Evolutionary conservation across 2,329 filamentous ascomycete species (phyloP).

Genomic region (Penicillium sp.): DNA sequence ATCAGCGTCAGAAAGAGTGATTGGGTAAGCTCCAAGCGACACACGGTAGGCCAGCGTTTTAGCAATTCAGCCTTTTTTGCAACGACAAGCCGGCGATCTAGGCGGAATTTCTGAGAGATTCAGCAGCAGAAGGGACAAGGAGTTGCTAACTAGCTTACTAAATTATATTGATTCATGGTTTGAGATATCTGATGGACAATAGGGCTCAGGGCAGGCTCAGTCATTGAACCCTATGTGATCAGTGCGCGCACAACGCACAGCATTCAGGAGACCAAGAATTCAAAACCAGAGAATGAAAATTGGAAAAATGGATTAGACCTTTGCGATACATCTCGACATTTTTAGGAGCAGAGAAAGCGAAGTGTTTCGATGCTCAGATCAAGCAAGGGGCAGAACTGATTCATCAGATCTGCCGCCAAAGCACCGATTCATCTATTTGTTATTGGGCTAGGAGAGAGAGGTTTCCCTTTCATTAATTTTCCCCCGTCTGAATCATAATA

Average conservation of each 20-base stretch:
- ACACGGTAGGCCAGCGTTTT: too few species aligned
- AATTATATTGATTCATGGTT: too few species aligned
- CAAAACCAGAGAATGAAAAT: neutral
- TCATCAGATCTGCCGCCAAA: constrained; percentile 8
- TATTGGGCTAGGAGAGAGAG: neutral
- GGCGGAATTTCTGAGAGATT: too few species aligned
- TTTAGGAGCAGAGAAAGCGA: neutral
- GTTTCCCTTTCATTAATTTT: neutral
- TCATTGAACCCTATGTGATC: constrained; percentile 19
- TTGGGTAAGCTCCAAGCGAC: too few species aligned
- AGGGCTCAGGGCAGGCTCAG: constrained; percentile 28
- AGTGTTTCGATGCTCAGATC: constrained; percentile 16
- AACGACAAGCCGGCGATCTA: too few species aligned
- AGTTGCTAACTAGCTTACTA: too few species aligned
- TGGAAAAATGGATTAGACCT: neutral
- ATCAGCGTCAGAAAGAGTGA: too few species aligned
- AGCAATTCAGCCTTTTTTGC: too few species aligned
- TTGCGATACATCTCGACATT: neutral
- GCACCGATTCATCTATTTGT: neutral
- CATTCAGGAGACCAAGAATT: neutral
- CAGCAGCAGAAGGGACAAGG: too few species aligned
- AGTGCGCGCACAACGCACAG: constrained; percentile 17
- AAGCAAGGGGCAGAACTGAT: constrained; percentile 19
- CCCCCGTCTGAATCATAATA: neutral
- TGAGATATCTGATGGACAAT: constrained; percentile 1